Evolutionary conservation across 2,329 filamentous ascomycete species (phyloP).

Genomic region (Colletotrichum sp.): DNA sequence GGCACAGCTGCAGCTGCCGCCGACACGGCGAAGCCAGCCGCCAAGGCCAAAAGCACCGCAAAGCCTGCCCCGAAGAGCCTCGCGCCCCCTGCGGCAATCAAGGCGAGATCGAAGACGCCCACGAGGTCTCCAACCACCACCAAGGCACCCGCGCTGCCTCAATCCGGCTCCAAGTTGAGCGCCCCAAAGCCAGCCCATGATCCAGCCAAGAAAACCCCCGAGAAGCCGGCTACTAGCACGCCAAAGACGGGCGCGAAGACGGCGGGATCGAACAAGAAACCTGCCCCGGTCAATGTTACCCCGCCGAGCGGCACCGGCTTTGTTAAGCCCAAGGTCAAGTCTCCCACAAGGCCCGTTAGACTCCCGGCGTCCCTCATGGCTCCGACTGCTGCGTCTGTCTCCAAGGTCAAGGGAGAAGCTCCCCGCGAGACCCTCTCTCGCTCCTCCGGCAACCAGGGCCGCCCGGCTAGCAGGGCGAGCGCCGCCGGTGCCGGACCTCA

Average conservation of each 20-base stretch:
- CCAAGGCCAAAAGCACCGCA: conserved; percentile 16
- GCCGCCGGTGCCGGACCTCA: conserved; percentile 29
- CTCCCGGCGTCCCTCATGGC: conserved; percentile 71
- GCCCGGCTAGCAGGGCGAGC: conserved; percentile 52
- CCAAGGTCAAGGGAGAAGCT: conserved; percentile 51
- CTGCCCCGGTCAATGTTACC: conserved; percentile 43
- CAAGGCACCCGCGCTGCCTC: conserved; percentile 42
- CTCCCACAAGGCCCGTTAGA: conserved; percentile 70
- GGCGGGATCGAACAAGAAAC: conserved; percentile 43
- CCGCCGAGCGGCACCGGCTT: conserved; percentile 44
- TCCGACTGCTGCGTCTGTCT: conserved; percentile 72
- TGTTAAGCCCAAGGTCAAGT: conserved; percentile 66
- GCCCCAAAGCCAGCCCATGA: conserved; percentile 27
- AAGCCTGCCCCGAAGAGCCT: conserved; percentile 36
- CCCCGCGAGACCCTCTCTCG: conserved; percentile 26
- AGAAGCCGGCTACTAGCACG: conserved; percentile 36
- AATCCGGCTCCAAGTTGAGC: conserved; percentile 29
- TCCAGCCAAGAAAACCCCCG: conserved; percentile 24
- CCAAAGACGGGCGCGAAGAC: conserved; percentile 32
- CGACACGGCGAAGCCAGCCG: conserved; percentile 25
- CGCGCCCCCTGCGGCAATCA: conserved; percentile 3
- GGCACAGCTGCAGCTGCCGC: conserved; percentile 24
- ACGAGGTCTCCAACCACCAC: conserved; percentile 38
- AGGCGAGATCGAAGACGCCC: conserved; percentile 35
- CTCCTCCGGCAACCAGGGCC: conserved; percentile 34